phyloP scores from a whole-genome alignment of 768 basidiomycete species.

The Russula abietina region DNA sequence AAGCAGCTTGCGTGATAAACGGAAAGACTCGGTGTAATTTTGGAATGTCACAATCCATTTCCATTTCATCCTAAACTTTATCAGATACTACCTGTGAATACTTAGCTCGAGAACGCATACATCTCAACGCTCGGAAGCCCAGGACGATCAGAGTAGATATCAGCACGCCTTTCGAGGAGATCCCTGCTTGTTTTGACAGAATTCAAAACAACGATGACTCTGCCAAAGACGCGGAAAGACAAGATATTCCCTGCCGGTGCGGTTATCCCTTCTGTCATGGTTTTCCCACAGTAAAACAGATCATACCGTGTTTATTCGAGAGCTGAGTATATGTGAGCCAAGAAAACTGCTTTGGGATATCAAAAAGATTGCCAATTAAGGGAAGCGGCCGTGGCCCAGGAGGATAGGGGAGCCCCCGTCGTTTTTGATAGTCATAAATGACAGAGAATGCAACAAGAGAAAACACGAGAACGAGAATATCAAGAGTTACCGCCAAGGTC shows the following conservation, averaged over 20 bases:
- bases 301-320: neutral
- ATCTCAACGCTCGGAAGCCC: slow-evolving; percentile 2
- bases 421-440: slow-evolving; percentile 1
- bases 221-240: slow-evolving; percentile 36
- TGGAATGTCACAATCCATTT: neutral
- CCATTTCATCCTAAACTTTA: neutral
- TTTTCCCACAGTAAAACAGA: neutral
- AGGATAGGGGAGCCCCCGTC: slow-evolving; percentile 7
- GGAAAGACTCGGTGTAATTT: neutral
- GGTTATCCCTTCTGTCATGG: neutral
- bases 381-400: slow-evolving; percentile 14
- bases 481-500: neutral
- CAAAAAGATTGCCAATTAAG: slow-evolving; percentile 7
- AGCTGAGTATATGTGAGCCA: slow-evolving; percentile 6
- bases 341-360: slow-evolving; percentile 12
- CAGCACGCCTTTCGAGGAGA: slow-evolving; percentile 48
- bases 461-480: neutral
- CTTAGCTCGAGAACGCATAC: neutral
- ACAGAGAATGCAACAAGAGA: neutral
- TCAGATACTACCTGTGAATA: neutral
- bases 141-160: slow-evolving; percentile 27
- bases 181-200: slow-evolving; percentile 40
- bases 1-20: slow-evolving; percentile 1
- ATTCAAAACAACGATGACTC: slow-evolving; percentile 46
- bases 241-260: neutral